Evolutionary conservation across 108 stramenopile species (phyloP).

Genomic region (Thalassiosira profunda): DNA sequence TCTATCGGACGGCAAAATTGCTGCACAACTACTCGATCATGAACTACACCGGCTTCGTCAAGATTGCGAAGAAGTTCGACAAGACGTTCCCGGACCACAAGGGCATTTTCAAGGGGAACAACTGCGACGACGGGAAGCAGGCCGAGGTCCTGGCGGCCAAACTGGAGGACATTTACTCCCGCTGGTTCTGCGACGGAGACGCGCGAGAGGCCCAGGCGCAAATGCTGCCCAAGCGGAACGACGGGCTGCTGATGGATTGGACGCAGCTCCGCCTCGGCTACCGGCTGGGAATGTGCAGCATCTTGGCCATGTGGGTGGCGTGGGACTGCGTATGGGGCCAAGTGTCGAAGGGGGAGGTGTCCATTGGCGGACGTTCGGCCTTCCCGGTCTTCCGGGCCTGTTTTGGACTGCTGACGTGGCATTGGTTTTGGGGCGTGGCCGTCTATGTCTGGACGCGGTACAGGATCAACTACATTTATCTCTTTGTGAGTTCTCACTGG

Average conservation of each 20-base stretch:
- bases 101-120: constrained; percentile 63
- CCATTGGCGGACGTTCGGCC: constrained; percentile 85
- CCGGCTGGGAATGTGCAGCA: constrained; percentile 92
- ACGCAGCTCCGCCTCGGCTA: constrained; percentile 89
- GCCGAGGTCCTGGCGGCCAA: constrained; percentile 51
- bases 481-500: too few species aligned
- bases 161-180: constrained; percentile 73
- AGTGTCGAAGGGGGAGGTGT: constrained; percentile 56
- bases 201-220: constrained; percentile 85
- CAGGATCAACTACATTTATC: constrained; percentile 91
- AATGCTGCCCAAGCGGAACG: constrained; percentile 90
- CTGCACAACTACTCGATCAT: constrained; percentile 90
- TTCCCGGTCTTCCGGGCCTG: constrained; percentile 94
- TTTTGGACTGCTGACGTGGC: constrained; percentile 87
- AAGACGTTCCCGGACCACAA: constrained; percentile 73
- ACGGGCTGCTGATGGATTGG: constrained; percentile 94
- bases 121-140: constrained; percentile 75
- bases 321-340: constrained; percentile 95
- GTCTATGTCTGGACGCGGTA: constrained; percentile 89
- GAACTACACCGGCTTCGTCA: constrained; percentile 95
- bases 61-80: constrained; percentile 95
- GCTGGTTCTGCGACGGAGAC: constrained; percentile 92
- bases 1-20: constrained; percentile 79
- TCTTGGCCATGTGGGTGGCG: constrained; percentile 91
- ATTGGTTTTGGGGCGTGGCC: constrained; percentile 94